Evolutionary conservation across 192 early-diverging fungal genomes (phyloP), one percentile per base, ranked within the genome.

Genomic region (Rhizoclosmatium globosum): DNA sequence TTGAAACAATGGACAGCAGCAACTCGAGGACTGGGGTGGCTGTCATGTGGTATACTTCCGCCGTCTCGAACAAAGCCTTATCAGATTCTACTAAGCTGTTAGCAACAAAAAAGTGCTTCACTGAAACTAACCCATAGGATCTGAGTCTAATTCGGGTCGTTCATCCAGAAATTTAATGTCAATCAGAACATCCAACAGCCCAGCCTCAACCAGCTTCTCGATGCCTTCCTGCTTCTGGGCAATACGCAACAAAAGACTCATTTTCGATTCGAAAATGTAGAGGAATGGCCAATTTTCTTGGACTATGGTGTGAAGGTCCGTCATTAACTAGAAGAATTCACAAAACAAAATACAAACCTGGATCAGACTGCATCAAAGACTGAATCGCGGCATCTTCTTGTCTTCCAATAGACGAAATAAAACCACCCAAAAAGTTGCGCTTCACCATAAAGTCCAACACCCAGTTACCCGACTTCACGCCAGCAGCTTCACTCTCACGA

Each of bases 241-340:
- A 48, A 98, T 81, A n/a, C 94, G 89, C 64, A 95, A 79, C 71
- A 98, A 90, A 41, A 98, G 86, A 0, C 89, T 81, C 88, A 96
- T 90, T 85, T 95, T 95, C 4, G 92, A 81, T 75, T 96, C 93
- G 82, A 92, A 95, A 65, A 95, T 91, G 80, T 90, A 94, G 38
- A 90, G 79, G 58, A 85, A 82, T 59, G 88, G 62, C 60, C 57
- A 69, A 31, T 76, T 60, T 47, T 85, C 81, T 23, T 47, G 43
- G n/a, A 43, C 76, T 72, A 21, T 11, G n/a, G 68, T 15, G 17
- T 45, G 47, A 42, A 31, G 41, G 31, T 31, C 31, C 31, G 31
- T 0, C 0, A 0, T 3, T 81, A 68, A 77, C 50, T 44, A 62
- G 15, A 4, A 70, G 44, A 53, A 50, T 23, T 53, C 41, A 71